A percentile compares a stretch with the other conserved stretches of the same genome.
Conservation (phyloP, 164 flowering plant species). For the Kalanchoe fedtschenkoi region DNA sequence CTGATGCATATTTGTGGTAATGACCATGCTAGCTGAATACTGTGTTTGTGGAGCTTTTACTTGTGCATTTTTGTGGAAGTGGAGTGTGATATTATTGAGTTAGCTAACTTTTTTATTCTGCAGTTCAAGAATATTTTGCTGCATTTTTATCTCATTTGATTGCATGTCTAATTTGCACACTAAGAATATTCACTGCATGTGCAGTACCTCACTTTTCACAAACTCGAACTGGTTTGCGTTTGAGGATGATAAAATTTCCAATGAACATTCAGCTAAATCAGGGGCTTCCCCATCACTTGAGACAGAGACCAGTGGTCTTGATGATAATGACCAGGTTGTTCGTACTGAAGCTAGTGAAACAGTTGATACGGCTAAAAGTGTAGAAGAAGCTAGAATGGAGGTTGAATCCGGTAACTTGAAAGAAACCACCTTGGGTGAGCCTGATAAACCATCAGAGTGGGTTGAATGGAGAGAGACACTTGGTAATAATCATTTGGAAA, state of each 20-base stretch:
- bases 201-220: conserved; percentile 76
- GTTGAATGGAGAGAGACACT: conserved; percentile 80
- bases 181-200: conserved; percentile 9
- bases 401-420: conserved; percentile 11
- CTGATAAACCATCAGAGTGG: conserved; percentile 65
- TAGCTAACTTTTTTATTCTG: too few relatives aligned
- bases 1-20: background rate
- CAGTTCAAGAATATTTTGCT: too few relatives aligned
- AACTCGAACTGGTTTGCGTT: conserved; percentile 96
- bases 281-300: conserved; percentile 49
- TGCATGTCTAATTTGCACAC: background rate
- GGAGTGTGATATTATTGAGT: too few relatives aligned
- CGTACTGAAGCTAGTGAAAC: conserved; percentile 44
- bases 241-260: conserved; percentile 50
- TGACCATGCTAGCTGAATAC: background rate
- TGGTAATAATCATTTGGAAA: conserved; percentile 18
- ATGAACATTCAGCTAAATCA: conserved; percentile 35
- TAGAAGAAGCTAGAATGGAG: conserved; percentile 13
- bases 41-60: background rate
- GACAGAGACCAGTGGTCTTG: conserved; percentile 23
- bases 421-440: conserved; percentile 22
- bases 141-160: background rate
- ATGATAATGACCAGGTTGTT: conserved; percentile 31
- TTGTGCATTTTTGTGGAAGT: background rate
- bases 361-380: conserved; percentile 39